These are phyloP conservation scores for Stenogyne calaminthoides DNA, from an alignment of 305 asterid species.

Conservation along the genomic window DNA sequence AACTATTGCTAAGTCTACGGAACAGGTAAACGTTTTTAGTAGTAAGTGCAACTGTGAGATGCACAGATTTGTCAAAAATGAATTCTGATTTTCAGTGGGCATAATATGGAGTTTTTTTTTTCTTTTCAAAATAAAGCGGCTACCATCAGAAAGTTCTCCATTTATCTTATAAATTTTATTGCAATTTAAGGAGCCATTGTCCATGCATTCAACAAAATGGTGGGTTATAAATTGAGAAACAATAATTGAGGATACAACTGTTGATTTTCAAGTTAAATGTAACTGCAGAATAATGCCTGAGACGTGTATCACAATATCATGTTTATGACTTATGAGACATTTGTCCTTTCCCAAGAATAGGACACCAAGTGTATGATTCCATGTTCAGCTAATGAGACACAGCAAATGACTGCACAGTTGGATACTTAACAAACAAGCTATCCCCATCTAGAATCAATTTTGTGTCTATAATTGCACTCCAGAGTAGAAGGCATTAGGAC, in stretches of 20 bases:
- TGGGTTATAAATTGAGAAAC: background rate
- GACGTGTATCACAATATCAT: background rate
- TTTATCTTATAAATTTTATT: background rate
- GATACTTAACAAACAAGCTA: background rate
- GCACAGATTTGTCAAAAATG: background rate
- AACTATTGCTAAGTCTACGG: constrained; percentile 2
- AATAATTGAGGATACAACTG: background rate
- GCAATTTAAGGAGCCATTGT: background rate
- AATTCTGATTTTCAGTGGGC: background rate
- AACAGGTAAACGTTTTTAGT: background rate
- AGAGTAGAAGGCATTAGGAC: background rate
- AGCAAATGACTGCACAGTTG: background rate
- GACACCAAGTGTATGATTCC: background rate
- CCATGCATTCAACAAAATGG: background rate
- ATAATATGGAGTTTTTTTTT: background rate
- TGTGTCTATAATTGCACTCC: background rate
- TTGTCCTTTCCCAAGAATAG: background rate
- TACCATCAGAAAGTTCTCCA: constrained; percentile 5
- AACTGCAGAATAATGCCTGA: background rate
- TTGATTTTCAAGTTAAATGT: background rate
- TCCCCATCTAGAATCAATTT: background rate
- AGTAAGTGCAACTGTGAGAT: constrained; percentile 1
- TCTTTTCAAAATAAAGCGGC: background rate
- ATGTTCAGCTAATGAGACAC: background rate
- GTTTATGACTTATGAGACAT: background rate